Evolutionary conservation across 805 yeast genomes (phyloP).

Genomic region (Zygotorulaspora chibaensis): DNA sequence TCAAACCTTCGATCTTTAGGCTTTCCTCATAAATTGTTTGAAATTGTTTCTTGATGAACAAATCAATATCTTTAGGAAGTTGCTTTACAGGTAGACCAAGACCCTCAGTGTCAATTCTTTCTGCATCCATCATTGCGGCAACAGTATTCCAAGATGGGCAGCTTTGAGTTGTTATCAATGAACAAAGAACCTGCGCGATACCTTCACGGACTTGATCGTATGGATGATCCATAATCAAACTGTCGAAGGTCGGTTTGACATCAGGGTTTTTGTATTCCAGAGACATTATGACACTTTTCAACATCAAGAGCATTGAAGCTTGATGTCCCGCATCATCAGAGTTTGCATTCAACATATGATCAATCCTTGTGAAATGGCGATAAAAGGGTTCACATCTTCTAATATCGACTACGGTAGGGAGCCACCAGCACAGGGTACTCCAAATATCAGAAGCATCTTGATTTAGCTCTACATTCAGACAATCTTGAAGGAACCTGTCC

Average conservation of each 20-base stretch:
- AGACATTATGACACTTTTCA: conserved; percentile 48
- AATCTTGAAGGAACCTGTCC: conserved; percentile 39
- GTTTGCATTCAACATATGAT: conserved; percentile 39
- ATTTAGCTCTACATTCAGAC: conserved; percentile 56
- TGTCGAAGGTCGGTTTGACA: conserved; percentile 41
- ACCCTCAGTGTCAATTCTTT: conserved; percentile 22
- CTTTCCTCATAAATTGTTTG: conserved; percentile 42
- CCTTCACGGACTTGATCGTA: conserved; percentile 69
- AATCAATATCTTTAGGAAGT: conserved; percentile 33
- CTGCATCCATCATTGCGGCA: conserved; percentile 12
- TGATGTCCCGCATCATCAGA: conserved; percentile 63
- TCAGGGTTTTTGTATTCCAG: conserved; percentile 53
- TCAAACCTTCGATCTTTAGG: conserved; percentile 26
- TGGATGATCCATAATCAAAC: conserved; percentile 52
- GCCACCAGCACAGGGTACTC: conserved; percentile 73
- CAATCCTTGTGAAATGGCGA: conserved; percentile 43
- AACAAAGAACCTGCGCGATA: conserved; percentile 53
- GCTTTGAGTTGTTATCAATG: conserved; percentile 27
- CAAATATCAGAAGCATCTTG: conserved; percentile 74
- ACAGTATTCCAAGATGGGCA: conserved; percentile 21
- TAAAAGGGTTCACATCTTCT: conserved; percentile 59
- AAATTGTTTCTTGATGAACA: conserved; percentile 43
- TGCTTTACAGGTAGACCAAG: conserved; percentile 36
- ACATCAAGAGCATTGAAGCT: conserved; percentile 50
- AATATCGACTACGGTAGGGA: conserved; percentile 59